Evolutionary conservation across 768 basidiomycete genomes (phyloP), one percentile per base, ranked within the genome.

Genomic region (Leccinum longicurvipes): DNA sequence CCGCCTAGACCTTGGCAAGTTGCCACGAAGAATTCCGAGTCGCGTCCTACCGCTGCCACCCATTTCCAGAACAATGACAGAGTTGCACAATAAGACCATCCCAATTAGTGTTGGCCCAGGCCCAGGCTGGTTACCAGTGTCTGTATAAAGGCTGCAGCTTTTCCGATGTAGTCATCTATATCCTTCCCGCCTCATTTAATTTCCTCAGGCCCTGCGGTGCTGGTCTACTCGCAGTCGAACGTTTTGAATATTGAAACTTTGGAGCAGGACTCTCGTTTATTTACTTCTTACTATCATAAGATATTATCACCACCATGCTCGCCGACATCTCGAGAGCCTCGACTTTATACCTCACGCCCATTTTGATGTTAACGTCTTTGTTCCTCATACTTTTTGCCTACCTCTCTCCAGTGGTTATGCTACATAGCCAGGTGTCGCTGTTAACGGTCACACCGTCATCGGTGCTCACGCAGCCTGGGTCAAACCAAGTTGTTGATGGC

Each of bases 311-410:
- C 12, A 50, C 32, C 47, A 92, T 91, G 90, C 83, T 91, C 64
- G 74, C 83, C 57, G 80, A 82, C 60, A 77, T 89, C 41, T 85
- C 87, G 14, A 89, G 84, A 77, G 79, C 81, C 53, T 74, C 82
- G 60, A 84, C 80, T 51, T 75, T 87, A 51, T 89, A 85, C 65
- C 77, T 91, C 50, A 78, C 87, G 2, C 86, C 87, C 23, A 23
- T 88, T 5, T 72, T 91, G 48, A 78, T 82, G 57, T 72, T 91
- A 42, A 82, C 88, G 5, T 80, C 87, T 10, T 72, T 87, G 48
- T 61, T 91, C 31, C 81, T 92, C 41, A 75, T 82, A 4, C 65
- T 89, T 2, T 82, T 92, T 59, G 79, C 84, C 4, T 88, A 82
- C 58, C 72, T 89, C n/a, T 81, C 90, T 1, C 90, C 90, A 0